Conservation (phyloP, 768 basidiomycete genomes). For the Mycena venus region DNA sequence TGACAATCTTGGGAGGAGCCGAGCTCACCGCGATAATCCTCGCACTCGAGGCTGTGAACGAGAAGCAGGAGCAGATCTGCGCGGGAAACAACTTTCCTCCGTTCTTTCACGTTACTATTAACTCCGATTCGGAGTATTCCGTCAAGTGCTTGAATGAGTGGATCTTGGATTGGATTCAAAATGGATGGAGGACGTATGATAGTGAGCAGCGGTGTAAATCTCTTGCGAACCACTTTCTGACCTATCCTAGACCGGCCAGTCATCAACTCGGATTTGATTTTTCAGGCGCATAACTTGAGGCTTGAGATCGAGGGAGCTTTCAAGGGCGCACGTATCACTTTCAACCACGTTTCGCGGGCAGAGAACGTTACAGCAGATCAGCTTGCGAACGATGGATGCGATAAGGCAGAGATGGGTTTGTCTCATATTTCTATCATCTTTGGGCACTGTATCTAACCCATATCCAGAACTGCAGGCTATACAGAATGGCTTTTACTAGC, state of each 20-base stretch:
- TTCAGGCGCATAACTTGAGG: neutral
- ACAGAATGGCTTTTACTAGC: too few species aligned
- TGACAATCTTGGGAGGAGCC: neutral
- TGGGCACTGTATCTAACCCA: too few species aligned
- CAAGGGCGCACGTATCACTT: neutral
- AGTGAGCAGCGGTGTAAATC: neutral
- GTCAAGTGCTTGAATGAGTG: neutral
- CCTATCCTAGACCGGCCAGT: neutral
- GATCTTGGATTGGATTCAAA: neutral
- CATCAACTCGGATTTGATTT: neutral
- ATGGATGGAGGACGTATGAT: neutral
- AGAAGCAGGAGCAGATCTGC: neutral
- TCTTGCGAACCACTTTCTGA: neutral
- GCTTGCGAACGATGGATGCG: neutral
- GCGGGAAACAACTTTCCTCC: neutral
- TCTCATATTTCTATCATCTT: neutral
- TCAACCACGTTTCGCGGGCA: neutral
- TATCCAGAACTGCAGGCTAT: too few species aligned
- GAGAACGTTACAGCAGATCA: neutral
- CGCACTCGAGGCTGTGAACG: neutral
- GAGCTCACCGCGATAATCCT: constrained; percentile 5
- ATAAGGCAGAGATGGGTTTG: neutral
- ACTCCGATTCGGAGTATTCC: neutral
- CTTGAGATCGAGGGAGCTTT: neutral
- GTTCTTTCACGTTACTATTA: neutral